Conservation (phyloP, 2,329 filamentous ascomycete species). For the Pyricularia pennisetigena region DNA sequence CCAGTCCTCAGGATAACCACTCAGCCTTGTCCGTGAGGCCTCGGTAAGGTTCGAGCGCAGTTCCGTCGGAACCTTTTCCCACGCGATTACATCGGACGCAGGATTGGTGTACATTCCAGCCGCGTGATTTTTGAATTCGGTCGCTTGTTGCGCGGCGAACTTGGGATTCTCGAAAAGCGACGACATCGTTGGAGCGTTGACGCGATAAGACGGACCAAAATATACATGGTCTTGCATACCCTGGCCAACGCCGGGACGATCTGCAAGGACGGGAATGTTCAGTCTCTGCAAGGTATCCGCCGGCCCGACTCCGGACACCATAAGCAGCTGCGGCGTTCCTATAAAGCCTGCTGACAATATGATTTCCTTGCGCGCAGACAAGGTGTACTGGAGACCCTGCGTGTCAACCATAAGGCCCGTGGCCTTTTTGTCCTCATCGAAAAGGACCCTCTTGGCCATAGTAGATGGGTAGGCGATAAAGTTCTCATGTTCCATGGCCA, state of each 20-base stretch:
- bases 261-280: slow-evolving; percentile 25
- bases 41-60: background rate
- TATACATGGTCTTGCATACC: slow-evolving; percentile 25
- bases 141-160: slow-evolving; percentile 4
- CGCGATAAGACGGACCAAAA: slow-evolving; percentile 7
- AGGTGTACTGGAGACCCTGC: slow-evolving; percentile 7
- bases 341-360: slow-evolving; percentile 31
- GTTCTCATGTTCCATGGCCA: slow-evolving; percentile 16
- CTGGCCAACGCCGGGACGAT: slow-evolving; percentile 27
- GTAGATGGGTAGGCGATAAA: slow-evolving; percentile 30
- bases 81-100: slow-evolving; percentile 13
- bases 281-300: slow-evolving; percentile 25
- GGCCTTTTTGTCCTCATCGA: background rate
- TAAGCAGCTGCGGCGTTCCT: slow-evolving; percentile 30
- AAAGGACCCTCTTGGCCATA: slow-evolving; percentile 17
- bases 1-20: background rate
- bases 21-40: background rate
- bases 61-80: slow-evolving; percentile 10
- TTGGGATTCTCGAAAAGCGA: slow-evolving; percentile 1
- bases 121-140: slow-evolving; percentile 6
- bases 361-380: slow-evolving; percentile 25
- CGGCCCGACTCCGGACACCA: slow-evolving; percentile 36
- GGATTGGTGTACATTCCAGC: slow-evolving; percentile 13
- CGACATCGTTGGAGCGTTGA: slow-evolving; percentile 11
- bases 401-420: slow-evolving; percentile 3